Evolutionary conservation across 1,139 yeast species (phyloP), one percentile per base, ranked within the genome.

Genomic region (Yamadazyma trypodendri): DNA sequence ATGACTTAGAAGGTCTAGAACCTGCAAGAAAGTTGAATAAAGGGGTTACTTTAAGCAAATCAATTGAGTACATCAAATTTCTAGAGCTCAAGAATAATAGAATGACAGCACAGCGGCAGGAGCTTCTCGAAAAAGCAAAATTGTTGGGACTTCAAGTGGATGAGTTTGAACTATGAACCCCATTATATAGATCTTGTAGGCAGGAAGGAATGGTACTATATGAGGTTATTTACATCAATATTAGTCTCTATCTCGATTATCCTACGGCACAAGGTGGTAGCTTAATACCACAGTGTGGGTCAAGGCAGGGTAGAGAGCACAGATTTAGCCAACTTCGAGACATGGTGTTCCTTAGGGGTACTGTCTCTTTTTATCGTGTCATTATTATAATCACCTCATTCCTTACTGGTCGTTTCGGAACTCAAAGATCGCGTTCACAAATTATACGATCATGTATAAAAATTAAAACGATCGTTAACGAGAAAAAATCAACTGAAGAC

Each of bases 11-110:
- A 51, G 76, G 75, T 3, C 56, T 70, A 37, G 72, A 67, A 43
- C 75, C 75, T 1, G 75, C 75, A 6, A 53, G 65, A 32, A 70
- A 70, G 45, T 52, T 70, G 35, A 69, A 68, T 48, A 70, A 70
- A 50, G 75, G 75, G 2, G 69, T 72, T 13, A 68, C 69, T 15
- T 53, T 70, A 35, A 62, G 72, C 35, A 70, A 70, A 46, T 63
- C 69, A 13, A 64, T 70, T 17, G 76, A 70, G 48, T 70, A 70
- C 46, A 69, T 70, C 46, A 63, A 65, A 48, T 68, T 68, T 43
- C 54, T 70, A 36, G 75, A 70, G 43, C 44, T 56, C 42, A 68
- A 70, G 42, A 69, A 70, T 41, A 54, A 52, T 24, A 51, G 57
- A 35, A 63, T 69, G 61, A 60, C 48, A 46, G 48, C 48, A 28